Base-by-base conservation (phyloP, 2,329 filamentous ascomycete genomes). In the Paecilomyces variotii region DNA sequence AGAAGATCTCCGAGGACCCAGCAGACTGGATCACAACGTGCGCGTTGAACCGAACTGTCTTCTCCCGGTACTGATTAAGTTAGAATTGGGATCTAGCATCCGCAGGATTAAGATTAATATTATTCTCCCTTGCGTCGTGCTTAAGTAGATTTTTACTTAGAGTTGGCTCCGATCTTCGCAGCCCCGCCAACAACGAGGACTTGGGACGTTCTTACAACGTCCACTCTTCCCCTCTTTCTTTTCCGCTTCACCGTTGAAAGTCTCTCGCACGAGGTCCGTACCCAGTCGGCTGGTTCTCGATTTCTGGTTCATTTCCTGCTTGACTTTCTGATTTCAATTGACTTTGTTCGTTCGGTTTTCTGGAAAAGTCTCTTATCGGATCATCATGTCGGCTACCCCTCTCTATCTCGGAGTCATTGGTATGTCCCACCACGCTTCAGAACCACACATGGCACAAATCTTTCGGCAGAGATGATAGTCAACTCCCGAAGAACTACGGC, bases 321-420 rank as follows among this genome's bases (percentile, higher is more conserved):
- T 45, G 39, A 19, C 14, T 45, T 19, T 45, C 39, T 19, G 14
- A 7, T 45, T 14, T 24, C 39, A 45, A 45, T 45, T 45, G 12
- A n/a, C 14, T n/a, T 45, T 6, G 5, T 45, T 59, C 52, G 25
- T 14, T 53, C 28, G 11, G 11, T 57, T 51, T 35, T 52, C 19
- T 39, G 19, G 39, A 24, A 32, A 45, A 45, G n/a, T 45, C 39
- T 45, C 39, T 45, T 45, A 45, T 45, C 39, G n/a, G 39, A 45
- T 24, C 49, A 69, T 35, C 49, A 74, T 73, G 67, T 67, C 73
- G 26, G 60, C 60, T 58, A 72, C 65, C 62, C 68, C 71, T 55
- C 69, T 77, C 66, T 77, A 75, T 63, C 72, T 77, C 60, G 75
- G 74, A 64, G 70, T 77, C 61, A 70, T 77, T 57, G 75, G 75